Percentiles rank a stretch among this genome's conserved stretches.
Evolutionary conservation across 164 flowering plant genomes (phyloP).

Genomic region (Saururus chinensis): DNA sequence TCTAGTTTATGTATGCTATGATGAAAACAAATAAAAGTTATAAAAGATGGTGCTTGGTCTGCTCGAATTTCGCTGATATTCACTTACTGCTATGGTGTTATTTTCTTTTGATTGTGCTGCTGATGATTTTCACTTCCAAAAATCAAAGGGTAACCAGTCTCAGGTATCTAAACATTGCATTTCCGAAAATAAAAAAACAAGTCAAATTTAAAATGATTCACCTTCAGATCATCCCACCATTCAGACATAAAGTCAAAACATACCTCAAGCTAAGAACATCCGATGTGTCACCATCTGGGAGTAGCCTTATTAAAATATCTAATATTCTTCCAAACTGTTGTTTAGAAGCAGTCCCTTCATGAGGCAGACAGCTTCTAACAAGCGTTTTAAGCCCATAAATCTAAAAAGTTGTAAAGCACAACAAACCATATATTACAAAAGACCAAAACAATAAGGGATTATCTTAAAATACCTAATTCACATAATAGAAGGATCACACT

Average conservation of each 20-base stretch:
- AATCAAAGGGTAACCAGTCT: no score
- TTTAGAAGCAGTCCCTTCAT: constrained; percentile 27
- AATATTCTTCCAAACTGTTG: constrained; percentile 32
- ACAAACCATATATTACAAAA: not conserved
- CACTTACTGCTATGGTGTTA: no score
- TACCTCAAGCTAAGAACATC: constrained; percentile 34
- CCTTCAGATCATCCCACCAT: not conserved
- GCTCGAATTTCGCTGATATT: no score
- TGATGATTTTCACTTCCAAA: no score
- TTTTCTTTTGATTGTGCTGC: no score
- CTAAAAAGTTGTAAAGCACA: constrained; percentile 27
- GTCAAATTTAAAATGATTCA: not conserved
- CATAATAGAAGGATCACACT: not conserved
- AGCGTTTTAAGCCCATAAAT: constrained; percentile 75
- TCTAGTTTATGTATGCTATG: no score
- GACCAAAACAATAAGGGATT: not conserved
- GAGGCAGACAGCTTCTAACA: constrained; percentile 65
- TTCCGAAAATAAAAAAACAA: no score
- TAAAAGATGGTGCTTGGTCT: no score
- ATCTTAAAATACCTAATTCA: not conserved
- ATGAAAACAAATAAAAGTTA: no score
- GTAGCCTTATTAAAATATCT: constrained; percentile 37
- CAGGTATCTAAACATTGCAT: no score
- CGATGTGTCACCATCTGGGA: constrained; percentile 26
- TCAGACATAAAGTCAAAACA: not conserved